Conservation (phyloP, 495 filamentous ascomycete species). For the Immersiella caudata region DNA sequence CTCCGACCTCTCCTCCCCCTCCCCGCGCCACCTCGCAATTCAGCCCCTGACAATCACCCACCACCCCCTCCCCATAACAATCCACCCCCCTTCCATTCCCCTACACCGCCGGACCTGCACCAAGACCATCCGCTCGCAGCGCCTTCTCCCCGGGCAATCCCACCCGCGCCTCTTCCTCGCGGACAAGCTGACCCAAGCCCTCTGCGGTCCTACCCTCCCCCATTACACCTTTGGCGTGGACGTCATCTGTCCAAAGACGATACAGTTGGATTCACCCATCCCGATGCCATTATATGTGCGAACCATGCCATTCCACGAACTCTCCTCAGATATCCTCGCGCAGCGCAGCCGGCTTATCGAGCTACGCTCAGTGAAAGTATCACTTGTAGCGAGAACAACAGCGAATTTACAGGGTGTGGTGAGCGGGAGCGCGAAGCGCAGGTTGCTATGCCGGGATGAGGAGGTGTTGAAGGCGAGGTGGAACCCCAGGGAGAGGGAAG, state of each 20-base stretch:
- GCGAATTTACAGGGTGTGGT: background rate
- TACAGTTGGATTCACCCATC: background rate
- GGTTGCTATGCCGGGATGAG: slow-evolving; percentile 1
- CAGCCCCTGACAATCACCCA: background rate
- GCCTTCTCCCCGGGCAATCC: background rate
- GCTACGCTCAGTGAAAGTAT: background rate
- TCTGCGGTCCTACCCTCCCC: background rate
- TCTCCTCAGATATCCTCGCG: background rate
- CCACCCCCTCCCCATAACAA: background rate
- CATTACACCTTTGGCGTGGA: background rate
- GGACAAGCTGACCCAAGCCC: background rate
- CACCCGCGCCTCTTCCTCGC: background rate
- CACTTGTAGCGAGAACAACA: slow-evolving; percentile 2
- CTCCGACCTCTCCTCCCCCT: background rate
- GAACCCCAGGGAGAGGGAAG: background rate
- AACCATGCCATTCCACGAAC: background rate
- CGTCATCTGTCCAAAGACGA: background rate
- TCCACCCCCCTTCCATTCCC: background rate
- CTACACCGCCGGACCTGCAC: background rate
- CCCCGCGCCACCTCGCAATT: slow-evolving; percentile 1
- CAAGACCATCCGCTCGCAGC: slow-evolving; percentile 2
- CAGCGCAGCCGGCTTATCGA: slow-evolving; percentile 2
- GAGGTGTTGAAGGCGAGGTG: background rate
- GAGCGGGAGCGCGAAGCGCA: background rate
- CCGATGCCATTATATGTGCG: background rate